phyloP scores from a whole-genome alignment of 805 yeast species.

The Komagataella kurtzmanii region DNA sequence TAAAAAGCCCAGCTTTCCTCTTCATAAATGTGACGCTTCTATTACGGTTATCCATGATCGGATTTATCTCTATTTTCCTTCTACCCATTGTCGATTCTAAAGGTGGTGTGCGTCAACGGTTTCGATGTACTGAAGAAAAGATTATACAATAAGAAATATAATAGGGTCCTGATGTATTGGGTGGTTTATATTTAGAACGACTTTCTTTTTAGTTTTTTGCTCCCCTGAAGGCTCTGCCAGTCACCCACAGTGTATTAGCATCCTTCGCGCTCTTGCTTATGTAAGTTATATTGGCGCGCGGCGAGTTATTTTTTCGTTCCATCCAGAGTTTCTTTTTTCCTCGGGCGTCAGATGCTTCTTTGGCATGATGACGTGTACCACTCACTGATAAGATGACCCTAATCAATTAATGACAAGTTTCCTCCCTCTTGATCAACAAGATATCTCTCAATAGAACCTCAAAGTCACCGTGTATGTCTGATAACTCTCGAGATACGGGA shows the following conservation, averaged over 20 bases:
- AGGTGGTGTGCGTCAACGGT: background rate
- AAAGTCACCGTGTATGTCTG: background rate
- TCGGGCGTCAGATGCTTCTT: background rate
- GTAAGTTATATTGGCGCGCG: background rate
- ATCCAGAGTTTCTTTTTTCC: background rate
- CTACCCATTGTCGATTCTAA: conserved; percentile 59
- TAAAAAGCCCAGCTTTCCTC: conserved; percentile 88
- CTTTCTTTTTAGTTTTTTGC: background rate
- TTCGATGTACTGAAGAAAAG: background rate
- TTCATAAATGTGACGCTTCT: conserved; percentile 80
- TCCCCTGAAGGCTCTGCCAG: background rate
- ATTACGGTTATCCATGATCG: conserved; percentile 82
- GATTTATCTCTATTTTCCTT: conserved; percentile 88
- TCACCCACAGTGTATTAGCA: background rate
- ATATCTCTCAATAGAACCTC: background rate
- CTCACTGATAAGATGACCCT: background rate
- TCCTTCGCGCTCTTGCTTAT: background rate
- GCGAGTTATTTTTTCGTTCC: too few species aligned
- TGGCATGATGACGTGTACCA: background rate
- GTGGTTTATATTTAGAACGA: background rate
- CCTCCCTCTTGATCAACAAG: background rate
- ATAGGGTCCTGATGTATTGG: background rate
- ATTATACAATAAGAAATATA: background rate
- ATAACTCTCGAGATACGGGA: background rate
- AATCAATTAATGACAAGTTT: background rate